These are phyloP conservation scores for Osmanthus fragrans DNA, from an alignment of 257 asterid species.

Conservation along the genomic window DNA sequence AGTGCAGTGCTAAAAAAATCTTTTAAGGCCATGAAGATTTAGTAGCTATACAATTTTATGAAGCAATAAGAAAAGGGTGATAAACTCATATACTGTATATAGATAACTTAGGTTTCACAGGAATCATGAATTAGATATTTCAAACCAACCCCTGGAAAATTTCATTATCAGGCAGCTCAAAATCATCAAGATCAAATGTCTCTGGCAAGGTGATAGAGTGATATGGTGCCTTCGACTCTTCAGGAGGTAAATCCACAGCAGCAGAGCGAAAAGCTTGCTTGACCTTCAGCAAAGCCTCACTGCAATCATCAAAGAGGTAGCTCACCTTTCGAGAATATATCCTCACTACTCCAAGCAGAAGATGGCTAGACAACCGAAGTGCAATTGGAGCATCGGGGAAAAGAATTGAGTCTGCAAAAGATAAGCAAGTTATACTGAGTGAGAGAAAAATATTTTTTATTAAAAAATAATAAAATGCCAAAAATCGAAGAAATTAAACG, in stretches of 20 bases:
- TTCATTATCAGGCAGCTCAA: constrained; percentile 97
- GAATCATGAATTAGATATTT: constrained; percentile 12
- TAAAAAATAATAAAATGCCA: constrained; percentile 6
- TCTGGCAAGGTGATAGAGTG: constrained; percentile 98
- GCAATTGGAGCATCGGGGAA: constrained; percentile 98
- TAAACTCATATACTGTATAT: constrained; percentile 3
- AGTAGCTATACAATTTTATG: constrained; percentile 9
- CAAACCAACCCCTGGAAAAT: constrained; percentile 77
- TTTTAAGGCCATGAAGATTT: constrained; percentile 1
- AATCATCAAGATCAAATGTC: constrained; percentile 98
- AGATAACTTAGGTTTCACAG: constrained; percentile 5
- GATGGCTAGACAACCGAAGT: constrained; percentile 95
- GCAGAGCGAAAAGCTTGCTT: constrained; percentile 99
- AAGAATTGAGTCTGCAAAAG: constrained; percentile 81
- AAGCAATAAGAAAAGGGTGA: constrained; percentile 14
- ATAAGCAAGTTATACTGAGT: constrained; percentile 26
- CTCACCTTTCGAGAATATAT: constrained; percentile 89
- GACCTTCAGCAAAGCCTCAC: constrained; percentile 89
- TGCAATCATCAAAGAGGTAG: constrained; percentile 97
- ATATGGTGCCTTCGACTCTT: constrained; percentile 97
- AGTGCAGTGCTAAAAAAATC: not conserved
- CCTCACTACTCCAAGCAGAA: constrained; percentile 97
- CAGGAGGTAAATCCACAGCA: constrained; percentile 98
- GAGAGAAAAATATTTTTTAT: not conserved
- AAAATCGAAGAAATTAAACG: constrained; percentile 2